A percentile compares a stretch with the other conserved stretches of the same genome.
These are phyloP conservation scores for Lactarius deliciosus DNA, from an alignment of 768 basidiomycete genomes.

Conservation along the genomic window DNA sequence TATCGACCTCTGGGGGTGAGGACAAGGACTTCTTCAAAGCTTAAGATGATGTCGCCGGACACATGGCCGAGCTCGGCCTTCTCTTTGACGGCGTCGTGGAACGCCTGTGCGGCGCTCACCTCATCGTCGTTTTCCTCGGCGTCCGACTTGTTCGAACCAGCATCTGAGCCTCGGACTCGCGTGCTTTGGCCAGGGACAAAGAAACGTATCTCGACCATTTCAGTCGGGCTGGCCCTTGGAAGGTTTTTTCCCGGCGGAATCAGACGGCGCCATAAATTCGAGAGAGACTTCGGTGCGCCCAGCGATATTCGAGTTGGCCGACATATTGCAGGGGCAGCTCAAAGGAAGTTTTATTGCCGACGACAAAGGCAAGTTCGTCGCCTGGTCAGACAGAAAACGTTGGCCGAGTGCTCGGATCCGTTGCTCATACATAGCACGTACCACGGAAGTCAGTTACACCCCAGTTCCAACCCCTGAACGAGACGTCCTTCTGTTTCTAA, in stretches of 20 bases:
- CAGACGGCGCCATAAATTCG: constrained; percentile 72
- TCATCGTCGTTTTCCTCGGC: constrained; percentile 74
- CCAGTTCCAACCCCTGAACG: constrained; percentile 99
- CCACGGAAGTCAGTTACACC: constrained; percentile 93
- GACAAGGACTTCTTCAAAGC: constrained; percentile 93
- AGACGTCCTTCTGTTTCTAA: constrained; percentile 84
- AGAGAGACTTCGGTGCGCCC: constrained; percentile 98
- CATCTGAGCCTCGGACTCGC: constrained; percentile 59
- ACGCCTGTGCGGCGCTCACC: constrained; percentile 89
- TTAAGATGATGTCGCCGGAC: constrained; percentile 86
- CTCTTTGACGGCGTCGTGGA: constrained; percentile 96
- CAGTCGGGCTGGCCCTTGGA: constrained; percentile 57
- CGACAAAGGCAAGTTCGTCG: constrained; percentile 86
- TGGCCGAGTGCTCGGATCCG: constrained; percentile 15
- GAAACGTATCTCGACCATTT: constrained; percentile 95
- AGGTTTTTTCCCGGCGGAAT: constrained; percentile 44
- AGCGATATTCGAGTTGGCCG: constrained; percentile 96
- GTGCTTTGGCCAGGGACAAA: constrained; percentile 84
- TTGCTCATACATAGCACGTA: constrained; percentile 35
- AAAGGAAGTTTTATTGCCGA: constrained; percentile 85
- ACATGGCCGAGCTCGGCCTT: constrained; percentile 93
- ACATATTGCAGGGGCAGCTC: constrained; percentile 85
- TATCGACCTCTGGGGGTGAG: constrained; percentile 95
- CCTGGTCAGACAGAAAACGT: constrained; percentile 46
- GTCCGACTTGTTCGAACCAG: constrained; percentile 71